Percentiles rank a stretch among this genome's conserved stretches.
phyloP scores from a whole-genome alignment of 305 asterid genomes.

The Fraxinus paxiana region DNA sequence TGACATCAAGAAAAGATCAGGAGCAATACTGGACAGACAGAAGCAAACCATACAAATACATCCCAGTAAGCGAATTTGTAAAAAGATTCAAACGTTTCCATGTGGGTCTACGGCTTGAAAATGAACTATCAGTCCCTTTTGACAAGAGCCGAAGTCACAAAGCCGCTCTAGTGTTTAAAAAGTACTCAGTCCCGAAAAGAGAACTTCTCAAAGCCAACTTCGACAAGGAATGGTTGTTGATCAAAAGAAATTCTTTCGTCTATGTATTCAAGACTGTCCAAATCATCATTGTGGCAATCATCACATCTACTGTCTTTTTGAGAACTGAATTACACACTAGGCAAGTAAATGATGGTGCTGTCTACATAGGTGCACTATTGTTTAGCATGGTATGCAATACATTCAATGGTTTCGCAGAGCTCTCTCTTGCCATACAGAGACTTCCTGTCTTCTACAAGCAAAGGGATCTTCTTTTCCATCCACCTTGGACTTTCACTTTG shows the following conservation, averaged over 20 bases:
- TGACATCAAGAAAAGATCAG: constrained; percentile 56
- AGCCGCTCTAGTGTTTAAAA: constrained; percentile 58
- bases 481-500: constrained; percentile 71
- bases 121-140: constrained; percentile 59
- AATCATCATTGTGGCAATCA: constrained; percentile 55
- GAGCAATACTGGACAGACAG: constrained; percentile 77
- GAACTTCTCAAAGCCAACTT: constrained; percentile 70
- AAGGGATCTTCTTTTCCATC: constrained; percentile 72
- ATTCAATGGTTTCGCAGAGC: constrained; percentile 72
- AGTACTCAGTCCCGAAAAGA: constrained; percentile 42
- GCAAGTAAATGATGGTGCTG: constrained; percentile 50
- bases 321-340: constrained; percentile 54
- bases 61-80: constrained; percentile 53
- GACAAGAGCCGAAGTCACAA: constrained; percentile 53
- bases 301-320: constrained; percentile 52
- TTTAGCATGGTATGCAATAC: constrained; percentile 52
- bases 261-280: constrained; percentile 76
- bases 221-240: constrained; percentile 75
- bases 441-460: constrained; percentile 85
- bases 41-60: constrained; percentile 39
- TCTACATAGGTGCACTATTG: constrained; percentile 57
- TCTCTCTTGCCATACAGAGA: constrained; percentile 55
- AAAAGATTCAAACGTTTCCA: constrained; percentile 55
- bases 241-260: constrained; percentile 65
- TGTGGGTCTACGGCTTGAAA: constrained; percentile 50